A percentile compares a stretch with the other conserved stretches of the same genome.
Conservation (phyloP, 2,329 filamentous ascomycete genomes). For the Botryosphaeria agaves region DNA sequence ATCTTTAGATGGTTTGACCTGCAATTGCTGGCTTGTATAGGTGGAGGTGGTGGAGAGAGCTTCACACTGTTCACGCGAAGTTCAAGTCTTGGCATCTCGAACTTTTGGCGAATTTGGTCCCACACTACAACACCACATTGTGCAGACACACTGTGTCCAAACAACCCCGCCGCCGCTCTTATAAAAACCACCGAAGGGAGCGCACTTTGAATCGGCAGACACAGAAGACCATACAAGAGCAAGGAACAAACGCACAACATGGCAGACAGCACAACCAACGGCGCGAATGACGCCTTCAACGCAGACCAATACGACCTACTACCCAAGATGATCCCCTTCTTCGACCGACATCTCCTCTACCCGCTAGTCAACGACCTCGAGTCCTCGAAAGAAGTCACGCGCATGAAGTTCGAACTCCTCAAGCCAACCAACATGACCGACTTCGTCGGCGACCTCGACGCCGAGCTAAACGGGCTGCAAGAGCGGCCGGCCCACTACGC, state of each 20-base stretch:
- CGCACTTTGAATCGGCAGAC: too few relatives aligned
- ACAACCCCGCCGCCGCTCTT: too few relatives aligned
- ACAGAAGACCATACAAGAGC: too few relatives aligned
- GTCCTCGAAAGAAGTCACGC: slow-evolving; percentile 53
- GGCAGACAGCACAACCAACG: slow-evolving; percentile 33
- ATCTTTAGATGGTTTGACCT: too few relatives aligned
- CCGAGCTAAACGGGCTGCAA: slow-evolving; percentile 67
- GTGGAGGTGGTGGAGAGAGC: too few relatives aligned
- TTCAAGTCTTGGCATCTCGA: too few relatives aligned
- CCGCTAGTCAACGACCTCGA: slow-evolving; percentile 88
- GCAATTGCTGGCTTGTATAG: too few relatives aligned
- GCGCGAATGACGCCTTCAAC: slow-evolving; percentile 22
- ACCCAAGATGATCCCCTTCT: slow-evolving; percentile 74
- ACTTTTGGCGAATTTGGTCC: too few relatives aligned
- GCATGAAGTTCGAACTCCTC: slow-evolving; percentile 82
- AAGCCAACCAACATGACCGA: slow-evolving; percentile 99
- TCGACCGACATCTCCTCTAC: slow-evolving; percentile 93
- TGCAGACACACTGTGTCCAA: too few relatives aligned
- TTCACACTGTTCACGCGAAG: too few relatives aligned
- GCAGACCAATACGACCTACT: slow-evolving; percentile 58
- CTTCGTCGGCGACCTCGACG: slow-evolving; percentile 84
- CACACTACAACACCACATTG: too few relatives aligned
- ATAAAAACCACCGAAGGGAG: too few relatives aligned
- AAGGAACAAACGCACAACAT: slow-evolving; percentile 17
- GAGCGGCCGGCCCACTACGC: slow-evolving; percentile 71